phyloP scores from a whole-genome alignment of 2,329 filamentous ascomycete species.

The Neonectria neomacrospora region DNA sequence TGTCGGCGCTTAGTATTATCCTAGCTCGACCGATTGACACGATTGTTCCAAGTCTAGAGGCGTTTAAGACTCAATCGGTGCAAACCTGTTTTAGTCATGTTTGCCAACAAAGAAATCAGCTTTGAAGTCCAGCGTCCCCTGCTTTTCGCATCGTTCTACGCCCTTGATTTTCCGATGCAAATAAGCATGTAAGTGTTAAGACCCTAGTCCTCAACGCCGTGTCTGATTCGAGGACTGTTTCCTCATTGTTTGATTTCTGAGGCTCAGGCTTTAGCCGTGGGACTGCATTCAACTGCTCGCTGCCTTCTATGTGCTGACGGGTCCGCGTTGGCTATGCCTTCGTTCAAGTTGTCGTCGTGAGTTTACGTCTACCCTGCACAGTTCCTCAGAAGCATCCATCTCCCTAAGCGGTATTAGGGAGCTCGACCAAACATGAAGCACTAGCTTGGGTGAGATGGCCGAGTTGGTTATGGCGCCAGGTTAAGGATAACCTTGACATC shows the following conservation, averaged over 20 bases:
- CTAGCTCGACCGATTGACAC: neutral
- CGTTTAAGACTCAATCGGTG: no score
- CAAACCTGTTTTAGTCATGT: neutral
- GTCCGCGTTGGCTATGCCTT: no score
- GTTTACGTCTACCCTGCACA: neutral
- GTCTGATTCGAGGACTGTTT: neutral
- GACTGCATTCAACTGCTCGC: neutral
- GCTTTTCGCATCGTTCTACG: neutral
- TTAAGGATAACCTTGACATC: neutral
- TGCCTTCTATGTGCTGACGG: no score
- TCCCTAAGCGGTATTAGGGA: neutral
- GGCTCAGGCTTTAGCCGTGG: neutral
- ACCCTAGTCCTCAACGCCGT: neutral
- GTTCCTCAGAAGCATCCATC: neutral
- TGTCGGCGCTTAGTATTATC: neutral
- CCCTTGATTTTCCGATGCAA: neutral
- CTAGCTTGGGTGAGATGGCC: neutral
- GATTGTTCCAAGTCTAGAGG: neutral
- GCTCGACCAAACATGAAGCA: neutral
- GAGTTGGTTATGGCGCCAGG: neutral
- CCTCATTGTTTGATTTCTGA: neutral
- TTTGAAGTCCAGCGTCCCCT: no score
- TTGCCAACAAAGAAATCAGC: neutral
- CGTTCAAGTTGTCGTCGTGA: neutral
- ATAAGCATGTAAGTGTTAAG: neutral